Percentiles rank a stretch among this genome's conserved stretches.
These are phyloP conservation scores for Pichia deserticola DNA, from an alignment of 805 yeast genomes.

Conservation along the genomic window DNA sequence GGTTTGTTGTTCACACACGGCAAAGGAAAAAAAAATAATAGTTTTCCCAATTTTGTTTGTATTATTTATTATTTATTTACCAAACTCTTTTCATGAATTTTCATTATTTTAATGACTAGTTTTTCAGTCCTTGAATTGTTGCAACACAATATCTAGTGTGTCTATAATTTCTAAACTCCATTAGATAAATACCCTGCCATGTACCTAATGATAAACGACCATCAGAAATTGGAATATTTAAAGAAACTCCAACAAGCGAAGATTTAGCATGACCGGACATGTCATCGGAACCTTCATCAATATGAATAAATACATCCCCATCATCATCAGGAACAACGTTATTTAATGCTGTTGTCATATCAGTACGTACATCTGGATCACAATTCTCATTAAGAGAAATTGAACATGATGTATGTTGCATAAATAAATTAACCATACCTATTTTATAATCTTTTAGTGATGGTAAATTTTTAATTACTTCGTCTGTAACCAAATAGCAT, in stretches of 20 bases:
- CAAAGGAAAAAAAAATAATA: too few species aligned
- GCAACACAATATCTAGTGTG: slow-evolving; percentile 66
- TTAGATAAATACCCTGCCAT: slow-evolving; percentile 78
- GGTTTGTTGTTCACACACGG: too few species aligned
- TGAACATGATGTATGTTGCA: slow-evolving; percentile 78
- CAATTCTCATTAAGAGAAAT: slow-evolving; percentile 71
- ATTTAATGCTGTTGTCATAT: slow-evolving; percentile 58
- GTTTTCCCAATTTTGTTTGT: too few species aligned
- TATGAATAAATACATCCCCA: slow-evolving; percentile 43
- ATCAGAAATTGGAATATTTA: slow-evolving; percentile 61
- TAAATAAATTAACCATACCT: slow-evolving; percentile 58
- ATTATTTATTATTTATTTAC: too few species aligned
- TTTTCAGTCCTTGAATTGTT: slow-evolving; percentile 57
- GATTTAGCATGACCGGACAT: slow-evolving; percentile 79
- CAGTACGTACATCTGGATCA: slow-evolving; percentile 70
- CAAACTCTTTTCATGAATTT: too few species aligned
- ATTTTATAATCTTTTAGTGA: slow-evolving; percentile 51
- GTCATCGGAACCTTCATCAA: slow-evolving; percentile 77
- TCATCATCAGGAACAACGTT: slow-evolving; percentile 62
- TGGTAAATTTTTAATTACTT: slow-evolving; percentile 48
- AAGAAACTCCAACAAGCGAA: slow-evolving; percentile 51
- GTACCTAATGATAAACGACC: slow-evolving; percentile 69
- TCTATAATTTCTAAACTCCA: slow-evolving; percentile 61
- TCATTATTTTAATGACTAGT: background rate
- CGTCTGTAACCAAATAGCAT: slow-evolving; percentile 64